A percentile compares a stretch with the other conserved stretches of the same genome.
Conservation (phyloP, 83 land plant genomes). For the Larix sibirica region DNA sequence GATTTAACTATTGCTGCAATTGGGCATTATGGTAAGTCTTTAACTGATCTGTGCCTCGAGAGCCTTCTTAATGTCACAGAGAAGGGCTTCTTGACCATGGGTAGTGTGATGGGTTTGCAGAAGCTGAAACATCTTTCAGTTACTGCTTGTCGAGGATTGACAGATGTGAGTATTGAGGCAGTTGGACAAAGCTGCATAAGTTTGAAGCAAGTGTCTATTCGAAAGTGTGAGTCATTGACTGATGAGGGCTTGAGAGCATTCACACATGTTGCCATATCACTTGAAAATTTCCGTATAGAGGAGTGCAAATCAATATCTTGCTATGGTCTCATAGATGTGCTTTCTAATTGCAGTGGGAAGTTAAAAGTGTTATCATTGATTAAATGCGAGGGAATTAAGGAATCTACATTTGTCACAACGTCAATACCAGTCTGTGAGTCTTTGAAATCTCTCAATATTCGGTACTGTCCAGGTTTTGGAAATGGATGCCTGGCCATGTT, state of each 20-base stretch:
- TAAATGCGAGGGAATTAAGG: conserved; percentile 28
- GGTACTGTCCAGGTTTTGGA: conserved; percentile 30
- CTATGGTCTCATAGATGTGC: conserved; percentile 26
- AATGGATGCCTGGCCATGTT: conserved; percentile 25
- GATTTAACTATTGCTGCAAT: conserved; percentile 68
- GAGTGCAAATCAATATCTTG: conserved; percentile 27
- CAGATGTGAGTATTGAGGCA: conserved; percentile 19
- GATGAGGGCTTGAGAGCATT: conserved; percentile 35
- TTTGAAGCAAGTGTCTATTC: conserved; percentile 28
- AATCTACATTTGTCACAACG: neutral
- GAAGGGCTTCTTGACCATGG: conserved; percentile 73
- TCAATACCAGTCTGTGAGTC: neutral
- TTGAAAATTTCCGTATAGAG: conserved; percentile 41
- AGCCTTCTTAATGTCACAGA: conserved; percentile 66
- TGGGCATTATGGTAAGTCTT: conserved; percentile 59
- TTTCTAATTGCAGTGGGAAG: conserved; percentile 17
- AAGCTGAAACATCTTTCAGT: conserved; percentile 52
- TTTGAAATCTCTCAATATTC: conserved; percentile 30
- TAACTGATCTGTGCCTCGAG: conserved; percentile 53
- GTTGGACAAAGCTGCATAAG: conserved; percentile 22
- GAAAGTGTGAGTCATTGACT: conserved; percentile 28
- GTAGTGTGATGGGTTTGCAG: conserved; percentile 57
- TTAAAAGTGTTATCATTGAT: conserved; percentile 27
- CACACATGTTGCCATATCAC: neutral
- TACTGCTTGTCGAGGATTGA: conserved; percentile 35